Conservation (phyloP, 306 rosid genomes). For the Spatholobus suberectus region DNA sequence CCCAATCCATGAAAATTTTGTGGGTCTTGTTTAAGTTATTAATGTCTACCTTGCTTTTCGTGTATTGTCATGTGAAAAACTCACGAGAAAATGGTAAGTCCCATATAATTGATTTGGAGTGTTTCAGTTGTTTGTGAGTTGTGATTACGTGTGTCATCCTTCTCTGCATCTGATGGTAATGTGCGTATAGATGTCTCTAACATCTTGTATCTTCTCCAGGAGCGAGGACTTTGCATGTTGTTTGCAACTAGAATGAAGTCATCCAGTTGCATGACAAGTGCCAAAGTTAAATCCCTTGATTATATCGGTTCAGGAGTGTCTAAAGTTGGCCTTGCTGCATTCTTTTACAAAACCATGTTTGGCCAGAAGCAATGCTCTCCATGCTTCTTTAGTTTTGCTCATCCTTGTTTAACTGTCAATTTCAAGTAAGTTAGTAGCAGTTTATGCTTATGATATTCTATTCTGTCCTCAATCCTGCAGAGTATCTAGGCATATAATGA, state of each 20-base stretch:
- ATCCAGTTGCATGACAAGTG: conserved; percentile 42
- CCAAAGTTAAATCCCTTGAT: conserved; percentile 41
- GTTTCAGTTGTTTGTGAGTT: conserved; percentile 28
- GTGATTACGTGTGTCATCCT: neutral
- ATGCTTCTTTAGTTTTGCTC: conserved; percentile 43
- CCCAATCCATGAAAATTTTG: neutral
- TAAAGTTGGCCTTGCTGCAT: conserved; percentile 38
- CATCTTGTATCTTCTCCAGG: conserved; percentile 38
- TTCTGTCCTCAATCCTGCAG: neutral
- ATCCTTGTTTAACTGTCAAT: conserved; percentile 48
- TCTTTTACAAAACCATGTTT: conserved; percentile 42
- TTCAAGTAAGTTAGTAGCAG: conserved; percentile 61
- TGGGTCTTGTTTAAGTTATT: neutral
- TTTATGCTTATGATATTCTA: conserved; percentile 19
- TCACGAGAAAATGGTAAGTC: neutral
- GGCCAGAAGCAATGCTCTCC: conserved; percentile 46
- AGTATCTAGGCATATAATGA: neutral
- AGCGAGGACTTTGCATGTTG: conserved; percentile 38
- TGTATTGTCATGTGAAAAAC: neutral
- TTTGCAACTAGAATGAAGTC: conserved; percentile 45
- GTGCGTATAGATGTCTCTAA: conserved; percentile 21
- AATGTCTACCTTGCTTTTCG: neutral
- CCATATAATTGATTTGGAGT: conserved; percentile 8
- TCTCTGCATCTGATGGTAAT: neutral
- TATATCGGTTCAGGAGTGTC: conserved; percentile 42